Base-by-base conservation (phyloP, 163 green algal species). In the Chloroidium sp. region DNA sequence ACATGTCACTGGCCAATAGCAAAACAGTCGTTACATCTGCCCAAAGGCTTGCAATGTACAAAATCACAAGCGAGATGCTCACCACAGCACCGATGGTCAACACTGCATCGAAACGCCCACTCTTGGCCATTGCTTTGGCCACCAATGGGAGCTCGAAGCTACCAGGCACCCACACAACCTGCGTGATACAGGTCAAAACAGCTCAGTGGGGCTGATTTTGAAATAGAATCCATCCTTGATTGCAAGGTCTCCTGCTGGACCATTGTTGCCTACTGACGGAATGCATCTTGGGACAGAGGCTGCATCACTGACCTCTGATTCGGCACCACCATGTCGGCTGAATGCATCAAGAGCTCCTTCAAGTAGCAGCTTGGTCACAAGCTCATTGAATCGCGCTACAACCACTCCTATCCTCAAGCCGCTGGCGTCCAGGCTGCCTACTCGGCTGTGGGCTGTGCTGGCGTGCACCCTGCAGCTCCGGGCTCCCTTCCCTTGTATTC, bases 61-160 rank as follows among this genome's bases (percentile, higher is more conserved):
- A 36, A 36, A 36, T 36, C 36, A 36, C 36, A 36, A 36, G 36
- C 36, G 36, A 36, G 76, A 58, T 6, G 59, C 78, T 83, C 6
- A 86, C 93, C 83, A 99, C 92, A 6, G 93, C 93, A 1, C 96
- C 96, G 74, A 99, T 96, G 85, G 90, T 92, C 2, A 99, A 82
- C 59, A 99, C 89, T 3, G 89, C 96, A 68, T 96, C 91, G 83
- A 97, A 99, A 57, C 93, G 93, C 3, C 93, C 91, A 1, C 84
- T 94, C 79, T 92, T 92, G 2, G 95, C 96, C 92, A 99, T 95
- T 10, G 82, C 82, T 81, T 98, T 95, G 69, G 94, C 95, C 61
- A 98, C 89, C 2, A 98, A 82, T 1, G 96, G 95, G 14, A 99
- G 86, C 90, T 99, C 96, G 88, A 98, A 99, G 86, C 85, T 92